phyloP scores from a whole-genome alignment of 176 grass and related monocot species.

The Thinopyrum elongatum region DNA sequence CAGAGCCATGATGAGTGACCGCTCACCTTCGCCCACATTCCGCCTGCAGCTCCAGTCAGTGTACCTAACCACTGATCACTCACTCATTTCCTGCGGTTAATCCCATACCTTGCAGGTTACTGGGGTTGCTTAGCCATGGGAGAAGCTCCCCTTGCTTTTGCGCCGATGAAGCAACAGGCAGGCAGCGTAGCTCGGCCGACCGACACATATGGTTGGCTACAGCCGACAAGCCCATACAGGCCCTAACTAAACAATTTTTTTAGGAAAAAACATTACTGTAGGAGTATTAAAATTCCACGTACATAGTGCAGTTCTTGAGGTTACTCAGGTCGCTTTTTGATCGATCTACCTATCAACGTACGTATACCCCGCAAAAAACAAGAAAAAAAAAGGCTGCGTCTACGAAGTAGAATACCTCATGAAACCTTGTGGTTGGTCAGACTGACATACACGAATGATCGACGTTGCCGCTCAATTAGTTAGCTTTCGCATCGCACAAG shows the following conservation, averaged over 20 bases:
- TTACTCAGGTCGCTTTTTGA: too few relatives aligned
- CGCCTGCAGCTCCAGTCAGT: constrained; percentile 15
- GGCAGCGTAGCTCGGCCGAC: not conserved
- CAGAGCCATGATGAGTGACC: not conserved
- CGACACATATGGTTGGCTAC: not conserved
- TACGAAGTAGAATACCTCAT: not conserved
- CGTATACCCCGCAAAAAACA: too few relatives aligned
- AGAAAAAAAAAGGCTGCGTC: too few relatives aligned
- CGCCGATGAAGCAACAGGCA: constrained; percentile 38
- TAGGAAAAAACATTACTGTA: too few relatives aligned
- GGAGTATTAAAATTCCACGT: not conserved
- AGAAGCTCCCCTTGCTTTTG: constrained; percentile 25
- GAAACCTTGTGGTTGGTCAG: not conserved
- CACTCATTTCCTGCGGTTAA: constrained; percentile 6
- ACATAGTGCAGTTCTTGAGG: not conserved
- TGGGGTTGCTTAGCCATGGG: constrained; percentile 34
- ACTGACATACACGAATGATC: not conserved
- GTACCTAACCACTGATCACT: constrained; percentile 36
- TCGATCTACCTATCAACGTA: too few relatives aligned
- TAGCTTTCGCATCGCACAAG: constrained; percentile 24
- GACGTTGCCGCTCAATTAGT: not conserved
- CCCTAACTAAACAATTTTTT: not conserved
- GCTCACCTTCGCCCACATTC: constrained; percentile 13
- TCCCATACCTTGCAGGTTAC: constrained; percentile 16
- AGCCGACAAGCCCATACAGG: not conserved